Conservation (phyloP, 163 green algal species). For the Coccomyxa subellipsoidea region DNA sequence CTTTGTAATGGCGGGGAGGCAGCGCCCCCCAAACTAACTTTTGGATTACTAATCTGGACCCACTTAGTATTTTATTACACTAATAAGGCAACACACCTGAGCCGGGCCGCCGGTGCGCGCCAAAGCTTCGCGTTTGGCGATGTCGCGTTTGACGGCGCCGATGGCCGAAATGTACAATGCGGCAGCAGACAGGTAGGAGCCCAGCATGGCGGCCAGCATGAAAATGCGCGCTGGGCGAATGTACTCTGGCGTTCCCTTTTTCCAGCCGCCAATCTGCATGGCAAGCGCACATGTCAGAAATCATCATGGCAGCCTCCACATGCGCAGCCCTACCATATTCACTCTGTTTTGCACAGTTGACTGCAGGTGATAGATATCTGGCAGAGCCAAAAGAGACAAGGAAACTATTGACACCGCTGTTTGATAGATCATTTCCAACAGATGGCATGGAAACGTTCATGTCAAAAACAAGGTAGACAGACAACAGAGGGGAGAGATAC, state of each 20-base stretch:
- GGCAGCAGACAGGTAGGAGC: background rate
- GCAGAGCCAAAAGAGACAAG: too few relatives aligned
- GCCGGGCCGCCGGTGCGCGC: background rate
- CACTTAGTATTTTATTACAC: too few relatives aligned
- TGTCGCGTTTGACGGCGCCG: background rate
- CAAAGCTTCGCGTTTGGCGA: background rate
- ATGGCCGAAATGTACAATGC: background rate
- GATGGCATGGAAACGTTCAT: background rate
- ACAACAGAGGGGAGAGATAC: background rate
- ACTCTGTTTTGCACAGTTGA: too few relatives aligned
- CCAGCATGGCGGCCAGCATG: background rate
- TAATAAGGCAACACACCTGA: too few relatives aligned
- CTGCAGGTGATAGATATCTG: too few relatives aligned
- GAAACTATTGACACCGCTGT: too few relatives aligned
- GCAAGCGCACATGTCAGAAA: background rate
- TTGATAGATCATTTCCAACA: background rate
- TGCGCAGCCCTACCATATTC: too few relatives aligned
- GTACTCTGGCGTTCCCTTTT: background rate
- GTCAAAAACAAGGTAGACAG: background rate
- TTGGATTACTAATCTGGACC: too few relatives aligned
- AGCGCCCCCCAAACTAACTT: too few relatives aligned
- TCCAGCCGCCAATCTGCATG: background rate
- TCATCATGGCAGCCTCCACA: too few relatives aligned
- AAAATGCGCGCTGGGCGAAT: background rate
- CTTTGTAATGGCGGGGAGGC: too few relatives aligned